Evolutionary conservation across 2,329 filamentous ascomycete genomes (phyloP).

Genomic region (Juglanconis sp.): DNA sequence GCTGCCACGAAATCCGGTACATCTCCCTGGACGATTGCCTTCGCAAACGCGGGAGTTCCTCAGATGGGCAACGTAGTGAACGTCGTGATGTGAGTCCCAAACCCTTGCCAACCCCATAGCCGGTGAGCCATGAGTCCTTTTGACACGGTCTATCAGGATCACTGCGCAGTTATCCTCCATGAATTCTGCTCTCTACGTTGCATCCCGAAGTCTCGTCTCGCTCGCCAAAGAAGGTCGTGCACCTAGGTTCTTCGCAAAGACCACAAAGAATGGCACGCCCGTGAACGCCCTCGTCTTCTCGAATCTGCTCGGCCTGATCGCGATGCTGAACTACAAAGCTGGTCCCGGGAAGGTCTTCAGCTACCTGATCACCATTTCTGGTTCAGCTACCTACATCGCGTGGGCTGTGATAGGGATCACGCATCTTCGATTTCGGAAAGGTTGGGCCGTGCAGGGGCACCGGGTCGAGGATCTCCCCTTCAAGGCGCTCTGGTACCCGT

Average conservation of each 20-base stretch:
- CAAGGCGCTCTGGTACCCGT: conserved; percentile 46
- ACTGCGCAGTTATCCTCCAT: conserved; percentile 33
- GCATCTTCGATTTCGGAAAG: conserved; percentile 39
- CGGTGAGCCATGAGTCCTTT: too few species aligned
- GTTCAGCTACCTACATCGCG: conserved; percentile 33
- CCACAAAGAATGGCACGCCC: conserved; percentile 26
- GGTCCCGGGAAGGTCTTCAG: conserved; percentile 28
- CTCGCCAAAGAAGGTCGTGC: conserved; percentile 26
- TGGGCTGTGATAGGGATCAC: conserved; percentile 36
- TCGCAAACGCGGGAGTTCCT: conserved; percentile 27
- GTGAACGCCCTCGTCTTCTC: conserved; percentile 28
- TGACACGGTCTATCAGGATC: conserved; percentile 17
- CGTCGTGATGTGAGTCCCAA: conserved; percentile 25
- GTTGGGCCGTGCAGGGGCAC: conserved; percentile 33
- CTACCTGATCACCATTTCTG: conserved; percentile 13
- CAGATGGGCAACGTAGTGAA: conserved; percentile 30
- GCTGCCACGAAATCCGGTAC: conserved; percentile 27
- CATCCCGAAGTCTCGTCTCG: conserved; percentile 27
- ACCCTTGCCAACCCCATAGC: neutral
- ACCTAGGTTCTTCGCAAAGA: conserved; percentile 26
- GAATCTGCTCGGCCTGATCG: conserved; percentile 27
- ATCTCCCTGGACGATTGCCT: conserved; percentile 30
- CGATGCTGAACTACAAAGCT: conserved; percentile 29
- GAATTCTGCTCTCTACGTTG: conserved; percentile 31
- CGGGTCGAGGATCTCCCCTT: conserved; percentile 42